Evolutionary conservation across 805 yeast genomes (phyloP).

Genomic region (Pichia scutulata): DNA sequence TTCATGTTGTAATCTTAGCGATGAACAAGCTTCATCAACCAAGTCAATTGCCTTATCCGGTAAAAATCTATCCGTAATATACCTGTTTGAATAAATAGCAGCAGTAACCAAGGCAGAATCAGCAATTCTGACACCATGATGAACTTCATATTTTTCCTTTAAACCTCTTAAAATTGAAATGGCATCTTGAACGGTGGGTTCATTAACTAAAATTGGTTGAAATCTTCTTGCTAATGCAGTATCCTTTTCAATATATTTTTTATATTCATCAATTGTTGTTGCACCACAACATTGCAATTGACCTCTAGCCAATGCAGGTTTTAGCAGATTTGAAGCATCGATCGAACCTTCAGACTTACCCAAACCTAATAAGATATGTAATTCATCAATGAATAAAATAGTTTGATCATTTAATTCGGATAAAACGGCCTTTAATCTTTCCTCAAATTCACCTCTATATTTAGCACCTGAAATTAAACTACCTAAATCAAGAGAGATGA

Average conservation of each 20-base stretch:
- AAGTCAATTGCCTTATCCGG: conserved; percentile 97
- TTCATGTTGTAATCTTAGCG: conserved; percentile 88
- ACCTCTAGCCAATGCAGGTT: conserved; percentile 97
- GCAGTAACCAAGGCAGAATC: conserved; percentile 93
- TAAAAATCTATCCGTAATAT: conserved; percentile 86
- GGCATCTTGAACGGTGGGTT: conserved; percentile 87
- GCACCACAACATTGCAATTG: conserved; percentile 97
- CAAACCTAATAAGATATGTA: conserved; percentile 80
- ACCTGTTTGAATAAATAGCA: conserved; percentile 64
- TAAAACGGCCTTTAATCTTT: conserved; percentile 70
- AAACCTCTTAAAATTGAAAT: conserved; percentile 94
- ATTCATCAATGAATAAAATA: conserved; percentile 83
- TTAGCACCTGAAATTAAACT: conserved; percentile 91
- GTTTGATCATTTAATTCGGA: conserved; percentile 75
- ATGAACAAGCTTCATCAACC: conserved; percentile 94
- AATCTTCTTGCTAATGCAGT: conserved; percentile 99
- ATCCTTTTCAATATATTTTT: conserved; percentile 88
- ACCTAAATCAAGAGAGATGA: conserved; percentile 81
- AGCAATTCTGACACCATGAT: conserved; percentile 93
- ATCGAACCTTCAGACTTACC: conserved; percentile 94
- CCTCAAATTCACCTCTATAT: conserved; percentile 94
- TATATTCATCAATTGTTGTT: conserved; percentile 90
- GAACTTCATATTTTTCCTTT: conserved; percentile 91
- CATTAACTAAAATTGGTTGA: conserved; percentile 94
- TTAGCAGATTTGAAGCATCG: conserved; percentile 93